phyloP scores from a whole-genome alignment of 331 rosid species.

The Telfairia occidentalis region DNA sequence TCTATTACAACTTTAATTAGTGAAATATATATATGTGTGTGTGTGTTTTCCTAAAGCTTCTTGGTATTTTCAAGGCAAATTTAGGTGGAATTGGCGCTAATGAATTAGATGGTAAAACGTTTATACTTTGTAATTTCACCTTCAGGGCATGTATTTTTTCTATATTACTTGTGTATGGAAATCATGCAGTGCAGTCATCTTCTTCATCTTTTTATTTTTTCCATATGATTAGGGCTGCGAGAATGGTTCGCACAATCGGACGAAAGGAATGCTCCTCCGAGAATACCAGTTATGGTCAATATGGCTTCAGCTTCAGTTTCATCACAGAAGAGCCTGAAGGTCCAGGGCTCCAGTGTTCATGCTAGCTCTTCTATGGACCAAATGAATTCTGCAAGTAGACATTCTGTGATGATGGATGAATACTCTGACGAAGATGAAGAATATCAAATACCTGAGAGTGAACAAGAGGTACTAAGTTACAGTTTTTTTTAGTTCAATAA shows the following conservation, averaged over 20 bases:
- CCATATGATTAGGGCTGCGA: conserved; percentile 53
- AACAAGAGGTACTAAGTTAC: conserved; percentile 59
- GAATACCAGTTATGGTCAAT: conserved; percentile 98
- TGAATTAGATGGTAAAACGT: neutral
- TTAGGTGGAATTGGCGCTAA: neutral
- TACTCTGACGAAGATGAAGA: conserved; percentile 97
- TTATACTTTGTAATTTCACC: neutral
- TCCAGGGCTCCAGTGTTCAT: conserved; percentile 41
- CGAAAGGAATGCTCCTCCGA: conserved; percentile 85
- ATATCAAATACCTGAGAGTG: conserved; percentile 77
- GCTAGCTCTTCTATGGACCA: conserved; percentile 43
- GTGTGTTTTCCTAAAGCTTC: neutral
- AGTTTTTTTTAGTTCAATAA: no score
- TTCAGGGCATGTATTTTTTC: neutral
- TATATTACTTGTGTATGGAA: conserved; percentile 2
- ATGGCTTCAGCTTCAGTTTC: conserved; percentile 79
- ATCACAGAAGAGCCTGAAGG: conserved; percentile 51
- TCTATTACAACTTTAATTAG: neutral
- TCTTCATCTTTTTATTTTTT: neutral
- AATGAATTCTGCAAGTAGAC: conserved; percentile 51
- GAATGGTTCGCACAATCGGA: conserved; percentile 96
- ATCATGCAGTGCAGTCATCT: neutral
- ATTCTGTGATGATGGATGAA: conserved; percentile 84
- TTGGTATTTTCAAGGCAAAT: neutral
- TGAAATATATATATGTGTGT: no score